Conservation (phyloP, 768 basidiomycete species). For the Omphalotus guepiniiformis region DNA sequence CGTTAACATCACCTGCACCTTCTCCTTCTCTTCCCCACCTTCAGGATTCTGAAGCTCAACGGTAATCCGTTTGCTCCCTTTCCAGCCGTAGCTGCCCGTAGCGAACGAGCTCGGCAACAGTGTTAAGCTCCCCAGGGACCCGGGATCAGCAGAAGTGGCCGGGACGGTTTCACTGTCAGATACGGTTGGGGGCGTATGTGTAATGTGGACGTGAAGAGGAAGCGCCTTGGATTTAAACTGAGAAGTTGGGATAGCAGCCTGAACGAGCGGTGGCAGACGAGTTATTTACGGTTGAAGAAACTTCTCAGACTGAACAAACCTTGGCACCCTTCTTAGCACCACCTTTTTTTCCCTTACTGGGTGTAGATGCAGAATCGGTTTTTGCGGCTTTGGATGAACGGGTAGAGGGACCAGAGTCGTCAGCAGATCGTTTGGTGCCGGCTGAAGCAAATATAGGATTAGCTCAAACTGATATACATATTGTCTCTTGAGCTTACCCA, state of each 20-base stretch:
- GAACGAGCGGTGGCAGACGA: background rate
- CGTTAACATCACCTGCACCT: constrained; percentile 72
- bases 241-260: constrained; percentile 44
- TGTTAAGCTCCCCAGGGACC: constrained; percentile 52
- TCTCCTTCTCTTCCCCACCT: constrained; percentile 50
- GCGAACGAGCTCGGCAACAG: constrained; percentile 57
- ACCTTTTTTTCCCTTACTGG: constrained; percentile 28
- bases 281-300: background rate
- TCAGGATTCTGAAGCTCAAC: constrained; percentile 57
- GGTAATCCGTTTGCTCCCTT: constrained; percentile 62
- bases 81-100: constrained; percentile 86
- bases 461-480: too few species aligned
- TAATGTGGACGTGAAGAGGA: constrained; percentile 65
- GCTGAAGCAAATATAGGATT: constrained; percentile 6
- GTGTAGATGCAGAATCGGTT: constrained; percentile 29
- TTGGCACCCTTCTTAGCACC: constrained; percentile 42
- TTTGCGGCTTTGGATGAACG: constrained; percentile 51
- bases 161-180: constrained; percentile 30
- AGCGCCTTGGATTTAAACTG: constrained; percentile 62
- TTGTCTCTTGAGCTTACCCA: too few species aligned
- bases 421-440: constrained; percentile 45
- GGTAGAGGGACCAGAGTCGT: constrained; percentile 26
- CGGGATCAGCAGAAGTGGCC: constrained; percentile 45
- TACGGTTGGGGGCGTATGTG: constrained; percentile 55
- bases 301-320: constrained; percentile 29